These are phyloP conservation scores for Rhodomyrtus psidioides DNA, from an alignment of 441 rosid genomes.

Conservation along the genomic window DNA sequence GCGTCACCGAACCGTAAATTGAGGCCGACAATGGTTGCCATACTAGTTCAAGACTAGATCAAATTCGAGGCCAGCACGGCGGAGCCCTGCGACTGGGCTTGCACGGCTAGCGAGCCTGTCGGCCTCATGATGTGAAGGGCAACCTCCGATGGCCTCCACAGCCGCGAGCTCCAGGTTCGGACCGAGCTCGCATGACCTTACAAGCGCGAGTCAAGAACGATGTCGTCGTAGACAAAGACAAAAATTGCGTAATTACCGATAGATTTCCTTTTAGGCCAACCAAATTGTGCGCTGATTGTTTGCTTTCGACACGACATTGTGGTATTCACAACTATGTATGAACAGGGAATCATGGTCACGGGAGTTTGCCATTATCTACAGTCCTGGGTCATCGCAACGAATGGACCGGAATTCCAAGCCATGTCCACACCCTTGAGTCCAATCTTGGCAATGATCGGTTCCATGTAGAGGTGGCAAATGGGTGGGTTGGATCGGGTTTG, in stretches of 20 bases:
- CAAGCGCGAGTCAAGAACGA: not conserved
- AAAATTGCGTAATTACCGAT: not conserved
- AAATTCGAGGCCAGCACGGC: not conserved
- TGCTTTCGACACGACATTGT: not conserved
- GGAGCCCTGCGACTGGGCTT: not conserved
- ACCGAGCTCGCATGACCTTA: not conserved
- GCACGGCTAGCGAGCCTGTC: not conserved
- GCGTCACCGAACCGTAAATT: not conserved
- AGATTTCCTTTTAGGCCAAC: not conserved
- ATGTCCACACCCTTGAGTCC: conserved; percentile 9
- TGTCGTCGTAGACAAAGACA: not conserved
- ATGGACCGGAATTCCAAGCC: conserved; percentile 19
- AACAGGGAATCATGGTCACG: conserved; percentile 13
- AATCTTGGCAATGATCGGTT: conserved; percentile 7
- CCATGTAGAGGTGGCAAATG: too few species aligned
- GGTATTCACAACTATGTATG: not conserved
- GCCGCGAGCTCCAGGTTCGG: not conserved
- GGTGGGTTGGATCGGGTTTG: too few species aligned
- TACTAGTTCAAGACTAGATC: not conserved
- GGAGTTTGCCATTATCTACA: conserved; percentile 12
- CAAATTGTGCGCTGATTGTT: not conserved
- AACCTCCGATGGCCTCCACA: not conserved
- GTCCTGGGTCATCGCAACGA: conserved; percentile 16
- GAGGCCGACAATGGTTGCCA: not conserved
- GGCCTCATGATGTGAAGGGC: not conserved